A percentile compares a stretch with the other conserved stretches of the same genome.
phyloP scores from a whole-genome alignment of 257 asterid species.

The Prunella vulgaris region DNA sequence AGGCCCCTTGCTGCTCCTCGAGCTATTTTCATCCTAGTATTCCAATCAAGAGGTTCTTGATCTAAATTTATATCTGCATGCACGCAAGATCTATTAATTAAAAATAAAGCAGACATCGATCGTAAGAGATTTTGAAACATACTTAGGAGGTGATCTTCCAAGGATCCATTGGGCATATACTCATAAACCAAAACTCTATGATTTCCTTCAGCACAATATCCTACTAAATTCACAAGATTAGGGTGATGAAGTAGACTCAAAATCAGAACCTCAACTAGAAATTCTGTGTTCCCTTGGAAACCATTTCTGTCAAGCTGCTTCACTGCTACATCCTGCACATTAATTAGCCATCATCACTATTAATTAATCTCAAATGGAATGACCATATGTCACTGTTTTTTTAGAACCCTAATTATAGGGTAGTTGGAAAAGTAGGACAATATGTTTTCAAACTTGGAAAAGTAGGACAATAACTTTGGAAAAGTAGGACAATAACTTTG shows the following conservation, averaged over 20 bases:
- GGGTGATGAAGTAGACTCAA: slow-evolving; percentile 50
- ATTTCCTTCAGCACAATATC: slow-evolving; percentile 61
- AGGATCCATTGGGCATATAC: slow-evolving; percentile 48
- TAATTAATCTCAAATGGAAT: too few relatives aligned
- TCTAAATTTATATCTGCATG: slow-evolving; percentile 22
- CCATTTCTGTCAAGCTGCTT: slow-evolving; percentile 59
- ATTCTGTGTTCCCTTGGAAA: slow-evolving; percentile 59
- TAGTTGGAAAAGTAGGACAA: too few relatives aligned
- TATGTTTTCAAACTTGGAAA: too few relatives aligned
- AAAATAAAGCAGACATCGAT: too few relatives aligned
- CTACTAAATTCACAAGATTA: slow-evolving; percentile 52
- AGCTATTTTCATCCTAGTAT: slow-evolving; percentile 55
- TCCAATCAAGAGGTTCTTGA: slow-evolving; percentile 46
- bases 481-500: too few relatives aligned
- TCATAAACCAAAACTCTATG: slow-evolving; percentile 53
- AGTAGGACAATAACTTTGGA: too few relatives aligned
- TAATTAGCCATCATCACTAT: too few relatives aligned
- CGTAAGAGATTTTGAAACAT: too few relatives aligned
- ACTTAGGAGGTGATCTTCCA: slow-evolving; percentile 61
- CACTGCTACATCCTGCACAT: slow-evolving; percentile 50
- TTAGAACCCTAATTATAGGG: too few relatives aligned
- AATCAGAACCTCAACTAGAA: slow-evolving; percentile 52
- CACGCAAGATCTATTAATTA: background rate
- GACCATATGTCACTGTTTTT: too few relatives aligned
- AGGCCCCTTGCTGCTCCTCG: slow-evolving; percentile 57